Evolutionary conservation across 176 grass and related monocot species (phyloP), one percentile per base, ranked within the genome.

Genomic region (Urochloa ruziziensis): DNA sequence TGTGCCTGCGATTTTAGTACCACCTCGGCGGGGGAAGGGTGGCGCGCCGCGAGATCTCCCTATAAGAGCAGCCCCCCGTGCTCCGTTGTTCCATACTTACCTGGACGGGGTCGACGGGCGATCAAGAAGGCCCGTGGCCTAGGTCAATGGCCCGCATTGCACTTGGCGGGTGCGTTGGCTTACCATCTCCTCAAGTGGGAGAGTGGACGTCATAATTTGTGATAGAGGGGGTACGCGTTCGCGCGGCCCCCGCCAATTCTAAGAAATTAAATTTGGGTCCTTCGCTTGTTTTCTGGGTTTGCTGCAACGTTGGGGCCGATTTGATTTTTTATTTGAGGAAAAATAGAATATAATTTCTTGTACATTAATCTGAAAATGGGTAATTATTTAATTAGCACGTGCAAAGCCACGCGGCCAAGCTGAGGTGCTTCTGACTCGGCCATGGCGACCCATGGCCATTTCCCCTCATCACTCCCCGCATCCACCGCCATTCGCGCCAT

Each of bases 221-320:
- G 52, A 19, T 49, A n/a, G 91, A 76, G 81, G 91, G 91, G 88
- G 91, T 91, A 88, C 82, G 85, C 91, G 88, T 88, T 35, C 88
- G 88, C 91, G 91, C 91, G 85, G 83, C 91, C 91, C 88, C 91
- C 30, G 21, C 87, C 65, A 92, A n/a, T 19, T 32, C 59, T 33
- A 63, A 65, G 0, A 2, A 21, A 33, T 37, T 66, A 10, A 75
- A 15, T 13, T 36, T 52, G 10, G 17, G 7, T 14, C 69, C 43
- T 12, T 12, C 2, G 43, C 10, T 2, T n/a, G n/a, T n/a, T n/a
- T n/a, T n/a, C n/a, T n/a, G n/a, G n/a, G n/a, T n/a, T n/a, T n/a
- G n/a, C n/a, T n/a, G n/a, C n/a, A n/a, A n/a, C n/a, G n/a, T n/a
- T n/a, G n/a, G n/a, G n/a, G n/a, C n/a, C n/a, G n/a, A n/a, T n/a